Conservation (phyloP, 345 rosid species). For the Abelmoschus esculentus region DNA sequence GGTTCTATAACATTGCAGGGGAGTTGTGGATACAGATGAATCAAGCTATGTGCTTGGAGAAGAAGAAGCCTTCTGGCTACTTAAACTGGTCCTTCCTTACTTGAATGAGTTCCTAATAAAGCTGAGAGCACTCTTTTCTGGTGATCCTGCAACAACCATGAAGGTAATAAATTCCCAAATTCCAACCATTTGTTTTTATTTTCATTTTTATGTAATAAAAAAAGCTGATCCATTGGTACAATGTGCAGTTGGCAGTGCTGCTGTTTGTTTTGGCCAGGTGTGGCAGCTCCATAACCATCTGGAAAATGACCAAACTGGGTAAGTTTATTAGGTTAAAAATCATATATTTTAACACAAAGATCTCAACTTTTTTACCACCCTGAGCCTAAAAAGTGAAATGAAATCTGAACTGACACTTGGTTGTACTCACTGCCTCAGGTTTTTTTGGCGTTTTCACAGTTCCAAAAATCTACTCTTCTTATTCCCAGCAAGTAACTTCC, state of each 20-base stretch:
- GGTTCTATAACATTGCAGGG: conserved; percentile 29
- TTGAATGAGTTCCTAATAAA: conserved; percentile 62
- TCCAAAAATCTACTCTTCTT: conserved; percentile 67
- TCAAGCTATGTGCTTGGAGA: conserved; percentile 55
- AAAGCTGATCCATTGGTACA: conserved; percentile 7
- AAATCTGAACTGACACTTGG: neutral
- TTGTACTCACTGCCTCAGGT: conserved; percentile 35
- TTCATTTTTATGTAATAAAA: neutral
- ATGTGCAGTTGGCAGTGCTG: conserved; percentile 79
- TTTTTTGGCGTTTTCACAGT: conserved; percentile 70
- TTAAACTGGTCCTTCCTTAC: conserved; percentile 67
- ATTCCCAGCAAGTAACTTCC: conserved; percentile 51
- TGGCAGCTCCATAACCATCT: conserved; percentile 77
- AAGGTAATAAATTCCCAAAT: conserved; percentile 42
- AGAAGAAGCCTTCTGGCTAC: conserved; percentile 65
- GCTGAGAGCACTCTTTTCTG: conserved; percentile 73
- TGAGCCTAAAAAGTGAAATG: neutral
- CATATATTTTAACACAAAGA: neutral
- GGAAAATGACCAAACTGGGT: conserved; percentile 91
- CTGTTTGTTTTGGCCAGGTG: conserved; percentile 73
- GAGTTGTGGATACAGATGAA: conserved; percentile 33
- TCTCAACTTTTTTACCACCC: neutral
- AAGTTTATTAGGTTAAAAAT: neutral
- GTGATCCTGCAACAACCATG: conserved; percentile 86
- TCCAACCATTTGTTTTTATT: no score